These are phyloP conservation scores for Moringa oleifera DNA, from an alignment of 345 rosid species.

Conservation along the genomic window DNA sequence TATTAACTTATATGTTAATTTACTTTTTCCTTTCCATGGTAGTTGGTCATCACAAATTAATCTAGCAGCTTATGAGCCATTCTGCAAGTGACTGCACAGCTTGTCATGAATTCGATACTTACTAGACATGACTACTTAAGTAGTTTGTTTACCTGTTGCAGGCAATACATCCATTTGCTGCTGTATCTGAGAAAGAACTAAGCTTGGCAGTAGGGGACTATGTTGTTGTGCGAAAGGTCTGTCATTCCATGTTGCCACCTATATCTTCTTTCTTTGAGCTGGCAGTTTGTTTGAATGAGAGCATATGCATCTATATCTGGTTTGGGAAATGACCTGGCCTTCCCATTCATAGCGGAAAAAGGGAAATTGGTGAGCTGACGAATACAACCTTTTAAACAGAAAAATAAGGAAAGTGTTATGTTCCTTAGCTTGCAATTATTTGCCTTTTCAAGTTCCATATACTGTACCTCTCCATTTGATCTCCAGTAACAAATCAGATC, in stretches of 20 bases:
- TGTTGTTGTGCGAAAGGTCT: constrained; percentile 85
- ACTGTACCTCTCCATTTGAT: no score
- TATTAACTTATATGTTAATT: no score
- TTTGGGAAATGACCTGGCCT: no score
- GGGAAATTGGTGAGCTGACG: no score
- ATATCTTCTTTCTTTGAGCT: constrained; percentile 6
- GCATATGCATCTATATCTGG: no score
- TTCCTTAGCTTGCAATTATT: no score
- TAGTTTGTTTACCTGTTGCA: constrained; percentile 29
- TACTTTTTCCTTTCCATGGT: neutral
- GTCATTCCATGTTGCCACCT: constrained; percentile 7
- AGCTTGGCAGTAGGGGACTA: constrained; percentile 79
- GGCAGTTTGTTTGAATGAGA: neutral
- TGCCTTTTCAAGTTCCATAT: no score
- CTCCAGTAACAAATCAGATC: no score
- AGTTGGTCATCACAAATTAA: neutral
- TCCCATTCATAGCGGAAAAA: no score
- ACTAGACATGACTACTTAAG: constrained; percentile 1
- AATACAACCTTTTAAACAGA: no score
- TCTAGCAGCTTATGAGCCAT: neutral
- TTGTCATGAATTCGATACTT: neutral
- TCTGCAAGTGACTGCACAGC: neutral
- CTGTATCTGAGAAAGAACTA: constrained; percentile 88
- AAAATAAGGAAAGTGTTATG: no score
- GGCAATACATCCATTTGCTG: constrained; percentile 62